Conservation (phyloP, 805 yeast genomes). For the Candida nemodendra region DNA sequence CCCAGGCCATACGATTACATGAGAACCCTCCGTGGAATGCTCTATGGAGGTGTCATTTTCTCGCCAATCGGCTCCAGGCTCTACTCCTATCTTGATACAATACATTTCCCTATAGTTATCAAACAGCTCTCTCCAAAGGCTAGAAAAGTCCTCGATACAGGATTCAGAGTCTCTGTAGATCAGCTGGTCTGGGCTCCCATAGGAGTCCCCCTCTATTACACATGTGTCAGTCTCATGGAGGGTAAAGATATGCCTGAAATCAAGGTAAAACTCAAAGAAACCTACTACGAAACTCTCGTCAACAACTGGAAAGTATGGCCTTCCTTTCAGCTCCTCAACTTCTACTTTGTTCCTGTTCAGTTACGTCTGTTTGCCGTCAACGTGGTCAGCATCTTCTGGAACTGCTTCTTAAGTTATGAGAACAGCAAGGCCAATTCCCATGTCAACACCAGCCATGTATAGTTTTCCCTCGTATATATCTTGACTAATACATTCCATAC, state of each 20-base stretch:
- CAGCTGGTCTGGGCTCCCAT: slow-evolving; percentile 78
- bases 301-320: slow-evolving; percentile 94
- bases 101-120: slow-evolving; percentile 37
- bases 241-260: slow-evolving; percentile 42
- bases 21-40: slow-evolving; percentile 61
- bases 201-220: slow-evolving; percentile 69
- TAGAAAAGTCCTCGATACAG: slow-evolving; percentile 32
- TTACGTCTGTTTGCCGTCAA: slow-evolving; percentile 69
- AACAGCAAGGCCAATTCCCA: slow-evolving; percentile 35
- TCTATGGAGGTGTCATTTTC: slow-evolving; percentile 72
- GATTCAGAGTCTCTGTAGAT: slow-evolving; percentile 61
- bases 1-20: slow-evolving; percentile 41
- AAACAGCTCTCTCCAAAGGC: slow-evolving; percentile 6
- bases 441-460: too few species aligned
- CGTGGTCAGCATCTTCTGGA: slow-evolving; percentile 76
- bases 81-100: slow-evolving; percentile 51
- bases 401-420: slow-evolving; percentile 65
- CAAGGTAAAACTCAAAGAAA: slow-evolving; percentile 41
- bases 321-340: slow-evolving; percentile 73
- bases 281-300: slow-evolving; percentile 64
- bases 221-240: slow-evolving; percentile 68
- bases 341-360: slow-evolving; percentile 70
- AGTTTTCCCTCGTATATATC: too few species aligned
- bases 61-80: slow-evolving; percentile 75
- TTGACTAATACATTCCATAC: too few species aligned